Conservation (phyloP, 805 yeast genomes). For the Brettanomyces custersianus region DNA sequence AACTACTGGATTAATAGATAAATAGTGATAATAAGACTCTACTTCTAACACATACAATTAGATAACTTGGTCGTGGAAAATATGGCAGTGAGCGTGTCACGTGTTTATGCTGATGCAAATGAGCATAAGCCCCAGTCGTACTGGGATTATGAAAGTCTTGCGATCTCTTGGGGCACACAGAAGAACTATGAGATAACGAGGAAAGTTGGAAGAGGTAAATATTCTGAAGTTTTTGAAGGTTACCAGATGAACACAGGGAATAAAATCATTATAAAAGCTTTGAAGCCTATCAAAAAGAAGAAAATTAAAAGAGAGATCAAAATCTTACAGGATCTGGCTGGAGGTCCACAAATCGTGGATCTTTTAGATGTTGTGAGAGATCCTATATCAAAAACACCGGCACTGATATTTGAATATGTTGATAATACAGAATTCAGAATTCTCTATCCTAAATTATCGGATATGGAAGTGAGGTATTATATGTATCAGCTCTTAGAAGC, state of each 20-base stretch:
- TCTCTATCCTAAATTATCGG: constrained; percentile 70
- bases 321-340: constrained; percentile 74
- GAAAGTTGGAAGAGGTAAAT: constrained; percentile 89
- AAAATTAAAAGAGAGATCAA: constrained; percentile 86
- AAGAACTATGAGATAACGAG: constrained; percentile 54
- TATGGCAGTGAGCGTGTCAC: constrained; percentile 17
- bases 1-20: too few species aligned
- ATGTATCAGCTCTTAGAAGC: constrained; percentile 77
- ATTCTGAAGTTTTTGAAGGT: constrained; percentile 92
- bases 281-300: constrained; percentile 89
- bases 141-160: constrained; percentile 77
- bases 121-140: constrained; percentile 58
- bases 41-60: too few species aligned
- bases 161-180: constrained; percentile 53
- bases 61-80: too few species aligned
- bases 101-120: constrained; percentile 73
- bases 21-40: too few species aligned
- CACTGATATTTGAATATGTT: constrained; percentile 77
- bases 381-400: constrained; percentile 72
- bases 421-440: constrained; percentile 76
- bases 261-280: constrained; percentile 75
- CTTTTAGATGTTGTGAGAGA: constrained; percentile 78
- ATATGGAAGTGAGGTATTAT: constrained; percentile 70
- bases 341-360: constrained; percentile 75
- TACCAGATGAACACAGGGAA: constrained; percentile 54